Evolutionary conservation across 1,139 yeast species (phyloP).

Genomic region (Saccharomyces hybrid): DNA sequence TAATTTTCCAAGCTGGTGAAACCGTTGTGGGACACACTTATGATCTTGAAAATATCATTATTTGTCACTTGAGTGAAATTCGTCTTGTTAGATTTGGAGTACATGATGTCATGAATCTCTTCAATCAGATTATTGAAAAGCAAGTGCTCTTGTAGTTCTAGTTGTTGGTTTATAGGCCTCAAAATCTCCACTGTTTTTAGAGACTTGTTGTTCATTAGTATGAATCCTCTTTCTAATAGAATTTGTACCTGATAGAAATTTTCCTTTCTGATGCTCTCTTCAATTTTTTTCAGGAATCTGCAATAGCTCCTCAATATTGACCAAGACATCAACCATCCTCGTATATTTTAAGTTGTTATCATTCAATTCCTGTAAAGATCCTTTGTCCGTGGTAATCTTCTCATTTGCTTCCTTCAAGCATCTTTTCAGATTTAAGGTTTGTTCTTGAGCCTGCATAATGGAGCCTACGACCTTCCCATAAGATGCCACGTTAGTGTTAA

Average conservation of each 20-base stretch:
- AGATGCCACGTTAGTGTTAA: constrained; percentile 74
- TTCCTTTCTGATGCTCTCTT: constrained; percentile 56
- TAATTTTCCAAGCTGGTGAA: constrained; percentile 50
- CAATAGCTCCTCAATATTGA: constrained; percentile 57
- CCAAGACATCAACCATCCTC: constrained; percentile 64
- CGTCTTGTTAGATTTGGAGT: constrained; percentile 40
- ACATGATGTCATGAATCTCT: constrained; percentile 67
- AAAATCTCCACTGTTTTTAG: constrained; percentile 60
- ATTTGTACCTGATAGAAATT: constrained; percentile 64
- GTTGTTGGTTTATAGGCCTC: constrained; percentile 47
- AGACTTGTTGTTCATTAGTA: constrained; percentile 50
- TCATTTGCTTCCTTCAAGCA: constrained; percentile 38
- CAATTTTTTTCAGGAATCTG: constrained; percentile 56
- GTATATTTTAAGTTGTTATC: constrained; percentile 54
- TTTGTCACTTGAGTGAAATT: constrained; percentile 7
- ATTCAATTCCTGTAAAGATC: constrained; percentile 56
- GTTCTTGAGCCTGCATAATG: constrained; percentile 28
- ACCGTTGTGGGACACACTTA: constrained; percentile 21
- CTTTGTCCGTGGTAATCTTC: constrained; percentile 49
- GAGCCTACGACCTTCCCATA: constrained; percentile 50
- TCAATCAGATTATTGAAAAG: constrained; percentile 68
- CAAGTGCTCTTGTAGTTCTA: constrained; percentile 56
- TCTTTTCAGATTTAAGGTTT: constrained; percentile 23
- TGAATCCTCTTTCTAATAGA: constrained; percentile 49
- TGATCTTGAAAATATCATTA: constrained; percentile 16